Evolutionary conservation across 2,329 filamentous ascomycete genomes (phyloP).

Genomic region (Trichophyton rubrum): DNA sequence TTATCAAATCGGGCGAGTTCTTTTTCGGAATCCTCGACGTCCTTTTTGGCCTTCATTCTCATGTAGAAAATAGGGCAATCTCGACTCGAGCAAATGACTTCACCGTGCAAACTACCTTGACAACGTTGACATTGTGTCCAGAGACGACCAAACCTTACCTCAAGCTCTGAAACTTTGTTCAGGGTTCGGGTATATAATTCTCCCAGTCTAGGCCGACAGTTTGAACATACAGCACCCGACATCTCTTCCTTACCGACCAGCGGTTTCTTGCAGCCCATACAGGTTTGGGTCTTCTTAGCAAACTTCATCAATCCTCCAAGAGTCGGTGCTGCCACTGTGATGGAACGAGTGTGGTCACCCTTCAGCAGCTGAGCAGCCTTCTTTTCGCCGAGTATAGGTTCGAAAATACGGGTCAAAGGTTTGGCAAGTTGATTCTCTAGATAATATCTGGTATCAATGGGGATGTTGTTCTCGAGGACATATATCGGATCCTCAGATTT

Average conservation of each 20-base stretch:
- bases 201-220: constrained; percentile 72
- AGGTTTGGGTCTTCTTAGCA: constrained; percentile 92
- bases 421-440: constrained; percentile 97
- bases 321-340: constrained; percentile 80
- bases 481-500: constrained; percentile 95
- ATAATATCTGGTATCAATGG: constrained; percentile 97
- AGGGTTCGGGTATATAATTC: constrained; percentile 91
- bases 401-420: constrained; percentile 87
- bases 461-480: constrained; percentile 92
- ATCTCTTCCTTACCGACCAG: constrained; percentile 66
- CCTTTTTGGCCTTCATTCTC: constrained; percentile 99
- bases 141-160: constrained; percentile 79
- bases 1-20: constrained; percentile 82
- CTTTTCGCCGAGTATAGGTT: constrained; percentile 89
- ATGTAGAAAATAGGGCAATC: constrained; percentile 99
- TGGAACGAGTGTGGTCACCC: constrained; percentile 88
- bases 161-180: constrained; percentile 76
- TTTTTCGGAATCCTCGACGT: constrained; percentile 87
- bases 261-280: constrained; percentile 98
- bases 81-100: constrained; percentile 91
- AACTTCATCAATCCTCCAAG: constrained; percentile 97
- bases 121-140: constrained; percentile 99
- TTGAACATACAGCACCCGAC: constrained; percentile 72
- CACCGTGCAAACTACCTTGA: constrained; percentile 94
- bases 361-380: constrained; percentile 76